A percentile compares a stretch with the other conserved stretches of the same genome.
phyloP scores from a whole-genome alignment of 805 yeast species.

The Clavispora santaluciae region DNA sequence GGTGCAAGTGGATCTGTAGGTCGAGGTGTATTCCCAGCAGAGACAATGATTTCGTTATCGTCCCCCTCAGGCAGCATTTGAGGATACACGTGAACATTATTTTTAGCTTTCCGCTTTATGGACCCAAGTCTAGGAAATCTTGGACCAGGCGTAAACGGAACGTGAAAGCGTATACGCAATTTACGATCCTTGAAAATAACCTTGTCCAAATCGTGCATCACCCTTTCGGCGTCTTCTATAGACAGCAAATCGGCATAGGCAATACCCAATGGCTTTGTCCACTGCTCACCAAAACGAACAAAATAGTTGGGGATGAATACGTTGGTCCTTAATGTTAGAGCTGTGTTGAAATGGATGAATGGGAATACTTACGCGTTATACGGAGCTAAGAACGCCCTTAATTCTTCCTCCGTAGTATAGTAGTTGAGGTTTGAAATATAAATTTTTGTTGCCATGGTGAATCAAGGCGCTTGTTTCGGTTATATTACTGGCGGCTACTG shows the following conservation, averaged over 20 bases:
- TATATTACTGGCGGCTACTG: too few relatives aligned
- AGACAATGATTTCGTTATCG: constrained; percentile 1
- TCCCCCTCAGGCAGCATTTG: background rate
- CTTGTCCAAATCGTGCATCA: constrained; percentile 23
- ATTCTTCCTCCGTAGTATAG: constrained; percentile 49
- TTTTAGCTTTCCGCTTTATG: background rate
- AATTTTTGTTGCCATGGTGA: constrained; percentile 21
- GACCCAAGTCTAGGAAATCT: background rate
- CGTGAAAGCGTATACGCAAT: constrained; percentile 37
- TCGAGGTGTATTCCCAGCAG: background rate
- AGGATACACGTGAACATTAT: background rate
- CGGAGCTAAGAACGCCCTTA: constrained; percentile 39
- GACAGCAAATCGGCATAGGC: constrained; percentile 36
- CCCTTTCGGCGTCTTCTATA: constrained; percentile 25
- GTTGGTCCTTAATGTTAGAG: constrained; percentile 15
- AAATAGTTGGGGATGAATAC: constrained; percentile 55
- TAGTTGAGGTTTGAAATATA: constrained; percentile 53
- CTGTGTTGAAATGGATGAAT: background rate
- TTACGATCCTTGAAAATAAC: constrained; percentile 31
- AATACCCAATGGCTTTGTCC: constrained; percentile 52
- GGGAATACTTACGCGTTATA: constrained; percentile 41
- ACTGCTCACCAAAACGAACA: constrained; percentile 38
- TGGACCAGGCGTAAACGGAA: constrained; percentile 34
- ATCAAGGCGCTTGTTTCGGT: too few relatives aligned
- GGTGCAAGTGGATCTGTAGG: background rate